Evolutionary conservation across 2,329 filamentous ascomycete genomes (phyloP).

Genomic region (Tolypocladium ophioglossoides): DNA sequence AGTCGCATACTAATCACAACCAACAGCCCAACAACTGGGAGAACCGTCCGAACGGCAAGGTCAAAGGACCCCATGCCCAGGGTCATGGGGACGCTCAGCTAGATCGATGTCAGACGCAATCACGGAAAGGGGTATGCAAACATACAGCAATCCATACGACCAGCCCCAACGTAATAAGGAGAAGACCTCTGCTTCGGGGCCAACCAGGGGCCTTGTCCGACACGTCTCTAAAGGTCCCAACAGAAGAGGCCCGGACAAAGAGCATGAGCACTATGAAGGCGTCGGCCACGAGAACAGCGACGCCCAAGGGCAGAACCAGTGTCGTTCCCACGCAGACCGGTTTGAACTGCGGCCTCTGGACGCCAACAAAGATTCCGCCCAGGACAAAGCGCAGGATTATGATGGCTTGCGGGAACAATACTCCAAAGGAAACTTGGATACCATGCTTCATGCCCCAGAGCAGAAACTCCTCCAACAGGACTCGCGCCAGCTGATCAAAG

Average conservation of each 20-base stretch:
- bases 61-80: conserved; percentile 33
- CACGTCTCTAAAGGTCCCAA: conserved; percentile 21
- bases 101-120: conserved; percentile 1
- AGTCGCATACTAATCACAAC: conserved; percentile 33
- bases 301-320: conserved; percentile 31
- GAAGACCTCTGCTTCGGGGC: conserved; percentile 27
- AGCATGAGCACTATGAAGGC: conserved; percentile 32
- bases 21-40: conserved; percentile 39
- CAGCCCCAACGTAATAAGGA: conserved; percentile 31
- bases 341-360: conserved; percentile 40
- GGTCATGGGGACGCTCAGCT: conserved; percentile 42
- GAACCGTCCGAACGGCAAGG: conserved; percentile 34
- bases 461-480: conserved; percentile 42
- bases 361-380: conserved; percentile 43
- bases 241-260: conserved; percentile 28
- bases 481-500: conserved; percentile 47
- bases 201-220: conserved; percentile 14
- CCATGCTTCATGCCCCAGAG: conserved; percentile 37
- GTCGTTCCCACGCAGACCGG: conserved; percentile 41
- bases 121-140: too few species aligned
- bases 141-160: conserved; percentile 44
- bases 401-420: conserved; percentile 33
- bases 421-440: conserved; percentile 23
- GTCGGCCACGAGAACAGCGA: conserved; percentile 34
- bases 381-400: conserved; percentile 38